These are phyloP conservation scores for Crepidotus variabilis DNA, from an alignment of 768 basidiomycete species.

Conservation along the genomic window DNA sequence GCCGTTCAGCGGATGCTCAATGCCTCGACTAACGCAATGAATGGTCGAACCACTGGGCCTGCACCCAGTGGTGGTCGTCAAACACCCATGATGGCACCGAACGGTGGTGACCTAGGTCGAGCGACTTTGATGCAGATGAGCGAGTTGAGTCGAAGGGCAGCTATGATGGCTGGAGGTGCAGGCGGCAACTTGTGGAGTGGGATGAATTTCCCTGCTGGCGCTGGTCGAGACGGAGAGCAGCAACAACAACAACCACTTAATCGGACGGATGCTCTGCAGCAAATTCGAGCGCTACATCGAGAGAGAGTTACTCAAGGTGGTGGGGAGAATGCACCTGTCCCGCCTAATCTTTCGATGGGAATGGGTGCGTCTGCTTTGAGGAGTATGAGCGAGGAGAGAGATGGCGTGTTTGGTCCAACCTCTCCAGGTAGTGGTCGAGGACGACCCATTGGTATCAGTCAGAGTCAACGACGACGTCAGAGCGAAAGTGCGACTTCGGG, in stretches of 20 bases:
- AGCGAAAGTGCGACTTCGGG: background rate
- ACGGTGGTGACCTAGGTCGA: slow-evolving; percentile 44
- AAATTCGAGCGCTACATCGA: slow-evolving; percentile 52
- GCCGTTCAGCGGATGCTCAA: slow-evolving; percentile 46
- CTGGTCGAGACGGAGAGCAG: background rate
- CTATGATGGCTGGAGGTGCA: slow-evolving; percentile 22
- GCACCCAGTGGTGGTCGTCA: slow-evolving; percentile 28
- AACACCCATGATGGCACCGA: slow-evolving; percentile 7
- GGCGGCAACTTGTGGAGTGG: slow-evolving; percentile 1
- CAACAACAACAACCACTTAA: background rate
- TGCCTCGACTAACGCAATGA: background rate
- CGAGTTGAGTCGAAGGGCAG: slow-evolving; percentile 66
- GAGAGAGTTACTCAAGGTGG: slow-evolving; percentile 23
- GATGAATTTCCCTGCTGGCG: background rate
- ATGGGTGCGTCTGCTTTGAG: background rate
- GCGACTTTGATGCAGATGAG: slow-evolving; percentile 76
- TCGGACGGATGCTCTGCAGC: slow-evolving; percentile 40
- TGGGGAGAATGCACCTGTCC: slow-evolving; percentile 12
- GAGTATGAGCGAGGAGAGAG: slow-evolving; percentile 3
- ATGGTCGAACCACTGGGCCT: no score
- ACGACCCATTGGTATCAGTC: background rate
- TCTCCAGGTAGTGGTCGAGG: background rate
- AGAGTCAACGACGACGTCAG: background rate
- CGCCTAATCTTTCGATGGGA: background rate
- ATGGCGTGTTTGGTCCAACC: background rate